These are phyloP conservation scores for Lentinula sp. DNA, from an alignment of 768 basidiomycete genomes.

Conservation along the genomic window DNA sequence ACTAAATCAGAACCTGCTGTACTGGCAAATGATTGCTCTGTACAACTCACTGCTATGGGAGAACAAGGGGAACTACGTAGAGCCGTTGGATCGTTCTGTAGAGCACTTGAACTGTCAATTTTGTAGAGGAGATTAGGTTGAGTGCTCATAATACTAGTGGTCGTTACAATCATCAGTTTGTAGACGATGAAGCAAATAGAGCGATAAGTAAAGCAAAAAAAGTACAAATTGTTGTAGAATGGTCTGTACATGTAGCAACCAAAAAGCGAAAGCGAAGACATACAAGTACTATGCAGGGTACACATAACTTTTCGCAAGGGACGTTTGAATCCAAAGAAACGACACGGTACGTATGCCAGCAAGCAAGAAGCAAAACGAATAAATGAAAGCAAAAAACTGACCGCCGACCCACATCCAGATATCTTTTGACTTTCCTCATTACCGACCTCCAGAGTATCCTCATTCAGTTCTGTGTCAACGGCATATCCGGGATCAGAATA, in stretches of 20 bases:
- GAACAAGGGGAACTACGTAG: constrained; percentile 73
- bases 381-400: background rate
- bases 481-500: constrained; percentile 6
- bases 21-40: constrained; percentile 22
- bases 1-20: constrained; percentile 12
- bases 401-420: background rate
- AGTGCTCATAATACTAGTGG: no score
- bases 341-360: background rate
- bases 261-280: background rate
- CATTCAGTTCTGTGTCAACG: background rate
- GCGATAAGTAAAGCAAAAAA: background rate
- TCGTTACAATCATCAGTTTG: background rate
- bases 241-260: background rate
- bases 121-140: no score
- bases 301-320: background rate
- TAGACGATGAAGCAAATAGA: background rate
- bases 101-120: constrained; percentile 3
- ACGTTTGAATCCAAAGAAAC: background rate
- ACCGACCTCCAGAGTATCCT: background rate
- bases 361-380: background rate
- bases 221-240: background rate
- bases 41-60: constrained; percentile 88
- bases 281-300: background rate
- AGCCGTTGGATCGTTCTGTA: constrained; percentile 50
- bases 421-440: background rate